phyloP scores from a whole-genome alignment of 768 basidiomycete genomes.

The Pisolithus microcarpus region DNA sequence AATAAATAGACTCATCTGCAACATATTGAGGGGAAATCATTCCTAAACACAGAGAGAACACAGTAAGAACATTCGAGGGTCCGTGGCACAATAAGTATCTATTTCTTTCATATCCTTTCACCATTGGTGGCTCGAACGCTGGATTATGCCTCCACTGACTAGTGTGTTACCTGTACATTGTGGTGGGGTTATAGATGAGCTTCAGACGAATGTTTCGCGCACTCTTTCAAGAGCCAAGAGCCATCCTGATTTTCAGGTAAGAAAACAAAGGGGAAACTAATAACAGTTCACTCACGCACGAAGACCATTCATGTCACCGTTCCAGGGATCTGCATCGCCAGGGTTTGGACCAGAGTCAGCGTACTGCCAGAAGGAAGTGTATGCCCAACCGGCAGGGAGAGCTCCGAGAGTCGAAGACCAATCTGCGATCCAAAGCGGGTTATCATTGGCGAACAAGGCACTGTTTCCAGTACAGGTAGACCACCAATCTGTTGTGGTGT shows the following conservation, averaged over 20 bases:
- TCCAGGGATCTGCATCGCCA: conserved; percentile 53
- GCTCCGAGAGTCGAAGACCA: conserved; percentile 44
- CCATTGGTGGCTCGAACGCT: too few relatives aligned
- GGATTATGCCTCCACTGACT: too few relatives aligned
- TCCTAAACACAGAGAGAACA: too few relatives aligned
- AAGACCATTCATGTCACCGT: conserved; percentile 42
- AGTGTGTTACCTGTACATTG: too few relatives aligned
- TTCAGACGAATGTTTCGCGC: too few relatives aligned
- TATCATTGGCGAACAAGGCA: conserved; percentile 39
- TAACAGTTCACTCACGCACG: not conserved
- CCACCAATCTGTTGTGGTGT: conserved; percentile 67
- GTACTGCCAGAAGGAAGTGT: conserved; percentile 56
- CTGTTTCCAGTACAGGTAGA: conserved; percentile 56
- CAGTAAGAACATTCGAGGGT: too few relatives aligned
- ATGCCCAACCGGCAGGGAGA: conserved; percentile 54
- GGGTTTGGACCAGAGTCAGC: conserved; percentile 48
- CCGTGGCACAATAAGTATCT: too few relatives aligned
- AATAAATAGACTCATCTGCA: too few relatives aligned
- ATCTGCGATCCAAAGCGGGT: conserved; percentile 57
- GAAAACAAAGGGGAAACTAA: not conserved
- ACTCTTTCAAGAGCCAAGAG: not conserved
- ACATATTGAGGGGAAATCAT: too few relatives aligned
- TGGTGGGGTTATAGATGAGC: too few relatives aligned
- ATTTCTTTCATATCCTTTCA: too few relatives aligned
- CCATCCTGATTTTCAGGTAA: not conserved